Evolutionary conservation across 768 basidiomycete species (phyloP).

Genomic region (Calocybe gangraenosa): DNA sequence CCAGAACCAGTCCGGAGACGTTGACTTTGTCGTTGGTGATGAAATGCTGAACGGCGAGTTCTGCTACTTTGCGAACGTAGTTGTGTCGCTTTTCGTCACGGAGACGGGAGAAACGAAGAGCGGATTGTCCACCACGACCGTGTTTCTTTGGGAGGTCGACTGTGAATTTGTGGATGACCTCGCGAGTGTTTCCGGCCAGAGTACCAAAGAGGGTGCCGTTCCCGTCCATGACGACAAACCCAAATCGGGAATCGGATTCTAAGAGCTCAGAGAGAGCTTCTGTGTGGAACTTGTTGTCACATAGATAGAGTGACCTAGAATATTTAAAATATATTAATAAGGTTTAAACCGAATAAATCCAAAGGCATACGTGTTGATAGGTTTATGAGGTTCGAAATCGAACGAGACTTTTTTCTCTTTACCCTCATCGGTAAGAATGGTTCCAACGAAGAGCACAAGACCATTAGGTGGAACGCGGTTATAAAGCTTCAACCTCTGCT

Average conservation of each 20-base stretch:
- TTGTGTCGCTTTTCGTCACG: constrained; percentile 99
- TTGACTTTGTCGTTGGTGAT: constrained; percentile 99
- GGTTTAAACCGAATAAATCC: too few relatives aligned
- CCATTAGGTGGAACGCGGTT: constrained; percentile 96
- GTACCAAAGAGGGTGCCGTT: constrained; percentile 97
- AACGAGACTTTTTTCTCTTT: constrained; percentile 99
- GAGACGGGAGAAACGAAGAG: constrained; percentile 98
- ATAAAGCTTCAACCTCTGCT: constrained; percentile 96
- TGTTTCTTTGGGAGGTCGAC: constrained; percentile 99
- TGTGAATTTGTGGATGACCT: constrained; percentile 96
- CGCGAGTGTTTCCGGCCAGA: constrained; percentile 94
- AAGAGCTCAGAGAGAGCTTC: constrained; percentile 95
- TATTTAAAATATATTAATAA: too few relatives aligned
- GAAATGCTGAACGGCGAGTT: constrained; percentile 95
- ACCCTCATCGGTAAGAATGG: constrained; percentile 95
- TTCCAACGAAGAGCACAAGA: constrained; percentile 96
- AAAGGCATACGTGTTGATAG: constrained; percentile 96
- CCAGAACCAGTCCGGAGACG: constrained; percentile 91
- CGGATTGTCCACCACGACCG: constrained; percentile 99
- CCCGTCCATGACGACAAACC: constrained; percentile 99
- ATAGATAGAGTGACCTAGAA: constrained; percentile 89
- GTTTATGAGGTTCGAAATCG: constrained; percentile 98
- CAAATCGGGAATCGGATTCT: constrained; percentile 96
- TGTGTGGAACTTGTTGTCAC: constrained; percentile 99
- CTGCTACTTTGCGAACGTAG: constrained; percentile 98